Base-by-base conservation (phyloP, 2,329 filamentous ascomycete genomes). In the Neurospora crassa region DNA sequence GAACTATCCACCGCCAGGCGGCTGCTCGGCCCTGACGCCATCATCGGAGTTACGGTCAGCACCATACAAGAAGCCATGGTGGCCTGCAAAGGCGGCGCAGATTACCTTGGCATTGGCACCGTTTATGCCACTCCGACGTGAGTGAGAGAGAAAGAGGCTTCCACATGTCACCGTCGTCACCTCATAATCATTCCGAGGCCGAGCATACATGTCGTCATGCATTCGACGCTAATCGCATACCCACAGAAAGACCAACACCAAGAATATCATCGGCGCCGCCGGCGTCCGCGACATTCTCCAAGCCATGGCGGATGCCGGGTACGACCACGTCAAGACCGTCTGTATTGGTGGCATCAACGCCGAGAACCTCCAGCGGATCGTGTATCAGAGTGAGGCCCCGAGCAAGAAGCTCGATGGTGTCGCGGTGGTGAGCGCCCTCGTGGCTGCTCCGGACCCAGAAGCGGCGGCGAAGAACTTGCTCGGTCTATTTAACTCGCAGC, bases 61-160 rank as follows among this genome's bases (percentile, higher is more conserved):
- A 92, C 88, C 5, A 79, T 89, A 29, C 86, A 90, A 7, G 92
- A 98, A 82, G 92, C 93, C 4, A 80, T 90, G 68, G 83, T 81
- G 70, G 95, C 94, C 0, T 91, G 92, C 72, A 82, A 87, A 69
- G 87, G 87, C 69, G 93, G 93, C n/a, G 94, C 94, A 40, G 90
- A 96, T 80, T 98, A 98, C 80, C 84, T 98, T 5, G 96, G 95
- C 20, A 90, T 98, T 68, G 95, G 96, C 37, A 96, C 95, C 1
- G 89, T 97, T 74, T 97, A 92, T 81, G 88, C 94, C 18, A 98
- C 95, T 0, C 81, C 89, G 68, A 97, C 94, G 87, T 83, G 68
- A 71, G 74, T 82, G 40, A n/a, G 63, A 74, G 11, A 68, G 4
- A 53, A 53, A 53, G 34, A 37, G 6, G 12, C 47, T 53, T 53